Percentiles rank a stretch among this genome's conserved stretches.
Conservation (phyloP, 2,329 filamentous ascomycete species). For the Sclerotinia spermophila region DNA sequence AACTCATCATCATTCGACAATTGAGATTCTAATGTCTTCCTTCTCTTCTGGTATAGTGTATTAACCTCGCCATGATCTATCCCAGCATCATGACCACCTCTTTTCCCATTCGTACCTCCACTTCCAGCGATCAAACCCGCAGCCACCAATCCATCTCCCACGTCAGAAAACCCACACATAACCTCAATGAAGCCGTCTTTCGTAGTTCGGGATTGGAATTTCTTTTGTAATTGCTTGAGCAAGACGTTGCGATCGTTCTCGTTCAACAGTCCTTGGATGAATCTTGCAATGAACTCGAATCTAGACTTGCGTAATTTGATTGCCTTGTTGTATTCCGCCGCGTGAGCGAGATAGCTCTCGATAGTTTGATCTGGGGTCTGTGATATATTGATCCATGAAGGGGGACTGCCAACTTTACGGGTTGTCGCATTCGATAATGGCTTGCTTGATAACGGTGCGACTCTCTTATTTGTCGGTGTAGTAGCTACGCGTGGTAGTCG, state of each 20-base stretch:
- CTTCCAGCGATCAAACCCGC: not conserved
- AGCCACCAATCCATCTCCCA: not conserved
- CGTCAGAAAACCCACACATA: constrained; percentile 1
- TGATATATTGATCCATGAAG: not conserved
- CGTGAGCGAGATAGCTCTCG: not conserved
- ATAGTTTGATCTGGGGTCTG: not conserved
- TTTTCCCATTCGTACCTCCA: not conserved
- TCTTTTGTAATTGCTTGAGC: not conserved
- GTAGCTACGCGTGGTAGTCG: not conserved
- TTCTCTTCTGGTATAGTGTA: not conserved
- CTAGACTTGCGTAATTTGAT: not conserved
- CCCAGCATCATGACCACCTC: not conserved
- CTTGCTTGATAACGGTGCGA: not conserved
- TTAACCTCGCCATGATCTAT: not conserved
- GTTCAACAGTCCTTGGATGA: not conserved
- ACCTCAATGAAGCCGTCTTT: constrained; percentile 13
- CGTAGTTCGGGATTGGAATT: not conserved
- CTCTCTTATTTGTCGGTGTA: not conserved
- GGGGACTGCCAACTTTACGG: not conserved
- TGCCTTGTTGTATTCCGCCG: not conserved
- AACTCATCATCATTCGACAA: constrained; percentile 4
- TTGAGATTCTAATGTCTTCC: not conserved
- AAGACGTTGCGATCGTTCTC: not conserved
- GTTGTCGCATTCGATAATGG: not conserved
- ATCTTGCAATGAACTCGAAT: constrained; percentile 8